Conservation (phyloP, 208 protist genomes). For the Acanthamoeba culbertsoni region DNA sequence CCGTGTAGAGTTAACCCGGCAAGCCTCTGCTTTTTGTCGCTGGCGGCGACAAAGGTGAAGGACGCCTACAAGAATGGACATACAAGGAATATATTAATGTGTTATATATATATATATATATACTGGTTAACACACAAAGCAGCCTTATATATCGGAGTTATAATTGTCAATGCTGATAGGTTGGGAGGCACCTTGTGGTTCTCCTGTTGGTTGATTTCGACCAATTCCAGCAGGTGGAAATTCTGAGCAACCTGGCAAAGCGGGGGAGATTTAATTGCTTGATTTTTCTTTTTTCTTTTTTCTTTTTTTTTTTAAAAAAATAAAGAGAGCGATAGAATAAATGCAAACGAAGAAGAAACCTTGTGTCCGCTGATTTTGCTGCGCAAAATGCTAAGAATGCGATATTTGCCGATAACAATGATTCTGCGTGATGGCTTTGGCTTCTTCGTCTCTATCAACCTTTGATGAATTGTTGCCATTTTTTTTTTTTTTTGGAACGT, state of each 20-base stretch:
- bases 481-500: neutral
- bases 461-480: too few relatives aligned
- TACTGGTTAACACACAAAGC: too few relatives aligned
- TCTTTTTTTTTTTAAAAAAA: constrained; percentile 8
- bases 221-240: neutral
- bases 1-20: neutral
- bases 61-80: too few relatives aligned
- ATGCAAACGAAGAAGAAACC: neutral
- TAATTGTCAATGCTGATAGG: too few relatives aligned
- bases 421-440: neutral
- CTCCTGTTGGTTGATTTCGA: neutral
- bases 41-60: neutral
- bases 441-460: neutral
- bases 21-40: neutral
- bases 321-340: neutral
- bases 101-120: too few relatives aligned
- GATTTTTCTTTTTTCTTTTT: too few relatives aligned
- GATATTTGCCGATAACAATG: neutral
- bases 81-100: too few relatives aligned
- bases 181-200: too few relatives aligned
- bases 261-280: too few relatives aligned
- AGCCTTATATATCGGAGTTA: too few relatives aligned
- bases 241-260: neutral
- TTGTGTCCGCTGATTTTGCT: neutral
- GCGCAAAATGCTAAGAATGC: neutral